Percentiles rank a stretch among this genome's conserved stretches.
Evolutionary conservation across 768 basidiomycete genomes (phyloP).

Genomic region (Pleurotus cornucopiae): DNA sequence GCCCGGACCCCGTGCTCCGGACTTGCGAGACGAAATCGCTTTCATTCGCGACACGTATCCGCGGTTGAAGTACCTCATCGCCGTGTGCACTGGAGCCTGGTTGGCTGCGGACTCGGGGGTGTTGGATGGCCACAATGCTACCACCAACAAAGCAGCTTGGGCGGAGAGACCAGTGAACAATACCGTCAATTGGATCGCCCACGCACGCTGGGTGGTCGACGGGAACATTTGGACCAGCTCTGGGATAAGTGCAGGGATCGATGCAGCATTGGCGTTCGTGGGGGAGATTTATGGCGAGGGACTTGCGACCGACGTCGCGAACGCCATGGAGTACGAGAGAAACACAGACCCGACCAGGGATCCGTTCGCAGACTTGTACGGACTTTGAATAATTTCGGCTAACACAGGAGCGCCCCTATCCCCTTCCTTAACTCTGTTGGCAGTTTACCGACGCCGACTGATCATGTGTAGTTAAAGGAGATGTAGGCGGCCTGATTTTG

Average conservation of each 20-base stretch:
- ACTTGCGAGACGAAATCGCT: slow-evolving; percentile 21
- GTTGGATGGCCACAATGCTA: slow-evolving; percentile 37
- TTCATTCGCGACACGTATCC: slow-evolving; percentile 31
- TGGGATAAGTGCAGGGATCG: slow-evolving; percentile 41
- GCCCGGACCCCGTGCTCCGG: slow-evolving; percentile 21
- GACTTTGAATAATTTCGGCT: slow-evolving; percentile 7
- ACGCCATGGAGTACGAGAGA: slow-evolving; percentile 34
- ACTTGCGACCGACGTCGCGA: slow-evolving; percentile 24
- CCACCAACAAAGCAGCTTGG: slow-evolving; percentile 38
- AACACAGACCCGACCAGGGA: slow-evolving; percentile 32
- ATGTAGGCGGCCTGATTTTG: too few species aligned
- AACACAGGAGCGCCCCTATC: too few species aligned
- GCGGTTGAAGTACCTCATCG: slow-evolving; percentile 32
- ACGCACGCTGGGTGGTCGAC: slow-evolving; percentile 44
- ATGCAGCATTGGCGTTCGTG: slow-evolving; percentile 32
- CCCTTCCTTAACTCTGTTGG: too few species aligned
- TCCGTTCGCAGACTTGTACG: slow-evolving; percentile 32
- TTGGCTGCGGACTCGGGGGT: slow-evolving; percentile 34
- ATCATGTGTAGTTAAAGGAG: too few species aligned
- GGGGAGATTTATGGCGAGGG: slow-evolving; percentile 31
- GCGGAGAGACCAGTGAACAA: slow-evolving; percentile 17
- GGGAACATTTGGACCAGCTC: slow-evolving; percentile 47
- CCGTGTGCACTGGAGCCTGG: slow-evolving; percentile 39
- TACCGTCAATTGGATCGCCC: slow-evolving; percentile 36
- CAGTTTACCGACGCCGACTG: too few species aligned